Evolutionary conservation across 2,329 filamentous ascomycete species (phyloP), one percentile per base, ranked within the genome.

Genomic region (Nemania sp.): DNA sequence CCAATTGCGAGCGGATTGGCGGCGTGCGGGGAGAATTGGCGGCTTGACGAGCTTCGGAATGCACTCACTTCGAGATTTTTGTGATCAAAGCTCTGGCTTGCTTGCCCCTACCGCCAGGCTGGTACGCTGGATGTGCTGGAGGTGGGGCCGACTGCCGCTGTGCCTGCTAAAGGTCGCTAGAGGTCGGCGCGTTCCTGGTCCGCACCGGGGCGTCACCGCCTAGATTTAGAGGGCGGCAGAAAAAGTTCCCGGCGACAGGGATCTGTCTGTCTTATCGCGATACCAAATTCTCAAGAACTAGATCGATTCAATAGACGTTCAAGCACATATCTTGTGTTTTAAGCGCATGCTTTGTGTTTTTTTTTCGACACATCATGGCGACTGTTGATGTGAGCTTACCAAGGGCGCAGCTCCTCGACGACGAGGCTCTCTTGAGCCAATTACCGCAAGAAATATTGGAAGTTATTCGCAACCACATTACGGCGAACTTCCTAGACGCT

Each of bases 401-500:
- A 73, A 77, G 76, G 70, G 72, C 77, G 73, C 78, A 77, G 74
- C 75, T 84, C 69, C 73, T 86, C 50, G 72, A 74, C 64, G 80
- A 86, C 62, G 69, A 75, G 71, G 72, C 72, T 65, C 74, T 78
- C 56, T 71, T 87, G 63, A 72, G 78, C 58, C 75, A 86, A 63
- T 72, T 96, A 63, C 89, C 91, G 34, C 73, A 77, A 62, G 89
- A 91, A 75, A 77, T 94, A 68, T 75, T 86, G 61, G 77, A 83
- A 65, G 77, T 87, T 61, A 82, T 94, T 70, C 80, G 80, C 68
- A 75, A 83, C 66, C 79, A 83, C 66, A 79, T 80, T 54, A 80
- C 86, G 67, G 78, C 80, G 62, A 80, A 81, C 66, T 86, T 91
- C 71, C 81, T 95, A 34, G 83, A 90, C 69, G 82, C 83, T 63